These are phyloP conservation scores for Arachis hypogaea DNA, from an alignment of 306 rosid species.

Conservation along the genomic window DNA sequence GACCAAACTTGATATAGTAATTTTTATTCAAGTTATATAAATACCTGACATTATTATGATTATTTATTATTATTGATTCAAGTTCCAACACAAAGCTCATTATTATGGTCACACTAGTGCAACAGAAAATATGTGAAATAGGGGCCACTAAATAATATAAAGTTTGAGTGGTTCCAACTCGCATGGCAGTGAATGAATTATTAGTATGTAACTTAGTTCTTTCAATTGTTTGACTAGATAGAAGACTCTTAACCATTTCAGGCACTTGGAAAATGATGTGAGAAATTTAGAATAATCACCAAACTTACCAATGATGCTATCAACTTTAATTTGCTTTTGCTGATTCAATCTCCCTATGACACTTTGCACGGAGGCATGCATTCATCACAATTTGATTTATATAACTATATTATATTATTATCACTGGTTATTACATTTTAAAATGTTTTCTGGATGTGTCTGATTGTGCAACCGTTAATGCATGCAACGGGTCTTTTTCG, in stretches of 20 bases:
- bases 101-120: conserved; percentile 44
- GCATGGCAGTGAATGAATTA: conserved; percentile 39
- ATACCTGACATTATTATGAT: conserved; percentile 41
- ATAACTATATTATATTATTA: too few relatives aligned
- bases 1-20: conserved; percentile 33
- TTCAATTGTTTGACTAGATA: conserved; percentile 48
- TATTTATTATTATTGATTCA: conserved; percentile 49
- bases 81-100: conserved; percentile 61
- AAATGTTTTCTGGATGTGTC: too few relatives aligned
- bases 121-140: conserved; percentile 37
- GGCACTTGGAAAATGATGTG: conserved; percentile 53
- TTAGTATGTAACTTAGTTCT: conserved; percentile 31
- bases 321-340: conserved; percentile 32
- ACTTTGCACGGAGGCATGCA: conserved; percentile 44
- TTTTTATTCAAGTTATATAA: conserved; percentile 33
- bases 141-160: conserved; percentile 50
- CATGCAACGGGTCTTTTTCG: too few relatives aligned
- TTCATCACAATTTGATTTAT: too few relatives aligned
- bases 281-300: conserved; percentile 53
- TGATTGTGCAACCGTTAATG: too few relatives aligned
- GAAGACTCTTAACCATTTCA: conserved; percentile 44
- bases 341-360: conserved; percentile 47
- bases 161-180: conserved; percentile 40
- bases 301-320: conserved; percentile 48
- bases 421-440: too few relatives aligned